These are phyloP conservation scores for Rhizoctonia solani DNA, from an alignment of 1,284 basidiomycete species.

Conservation along the genomic window DNA sequence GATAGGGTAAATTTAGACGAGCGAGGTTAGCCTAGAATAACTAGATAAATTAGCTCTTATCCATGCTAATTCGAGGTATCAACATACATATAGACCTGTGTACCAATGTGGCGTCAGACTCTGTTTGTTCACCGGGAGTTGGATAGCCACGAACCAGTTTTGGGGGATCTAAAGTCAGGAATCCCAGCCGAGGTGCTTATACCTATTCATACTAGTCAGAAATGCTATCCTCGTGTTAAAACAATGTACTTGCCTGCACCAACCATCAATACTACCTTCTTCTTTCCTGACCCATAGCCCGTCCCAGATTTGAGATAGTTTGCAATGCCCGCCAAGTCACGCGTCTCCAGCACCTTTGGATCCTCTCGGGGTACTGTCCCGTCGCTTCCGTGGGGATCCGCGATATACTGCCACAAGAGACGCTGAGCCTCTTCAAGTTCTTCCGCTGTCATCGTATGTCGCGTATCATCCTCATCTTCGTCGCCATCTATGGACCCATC, in stretches of 20 bases:
- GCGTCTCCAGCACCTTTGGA: slow-evolving; percentile 31
- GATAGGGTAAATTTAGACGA: slow-evolving; percentile 70
- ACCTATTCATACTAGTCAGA: slow-evolving; percentile 50
- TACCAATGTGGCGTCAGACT: slow-evolving; percentile 47
- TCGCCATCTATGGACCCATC: slow-evolving; percentile 1
- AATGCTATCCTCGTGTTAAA: not conserved
- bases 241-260: slow-evolving; percentile 41
- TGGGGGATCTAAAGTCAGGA: slow-evolving; percentile 77
- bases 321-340: slow-evolving; percentile 49
- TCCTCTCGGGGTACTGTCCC: slow-evolving; percentile 5
- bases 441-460: slow-evolving; percentile 3
- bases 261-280: slow-evolving; percentile 72
- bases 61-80: not conserved
- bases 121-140: not conserved
- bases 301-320: slow-evolving; percentile 58
- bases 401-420: slow-evolving; percentile 10
- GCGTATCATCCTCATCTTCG: slow-evolving; percentile 6
- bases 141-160: slow-evolving; percentile 56
- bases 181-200: slow-evolving; percentile 80
- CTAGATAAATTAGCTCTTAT: not conserved
- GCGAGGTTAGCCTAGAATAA: slow-evolving; percentile 67
- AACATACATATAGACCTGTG: slow-evolving; percentile 54
- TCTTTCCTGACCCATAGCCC: slow-evolving; percentile 59
- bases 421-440: slow-evolving; percentile 10
- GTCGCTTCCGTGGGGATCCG: slow-evolving; percentile 3